Evolutionary conservation across 2,329 filamentous ascomycete genomes (phyloP).

Genomic region (Apiospora pterosperma): DNA sequence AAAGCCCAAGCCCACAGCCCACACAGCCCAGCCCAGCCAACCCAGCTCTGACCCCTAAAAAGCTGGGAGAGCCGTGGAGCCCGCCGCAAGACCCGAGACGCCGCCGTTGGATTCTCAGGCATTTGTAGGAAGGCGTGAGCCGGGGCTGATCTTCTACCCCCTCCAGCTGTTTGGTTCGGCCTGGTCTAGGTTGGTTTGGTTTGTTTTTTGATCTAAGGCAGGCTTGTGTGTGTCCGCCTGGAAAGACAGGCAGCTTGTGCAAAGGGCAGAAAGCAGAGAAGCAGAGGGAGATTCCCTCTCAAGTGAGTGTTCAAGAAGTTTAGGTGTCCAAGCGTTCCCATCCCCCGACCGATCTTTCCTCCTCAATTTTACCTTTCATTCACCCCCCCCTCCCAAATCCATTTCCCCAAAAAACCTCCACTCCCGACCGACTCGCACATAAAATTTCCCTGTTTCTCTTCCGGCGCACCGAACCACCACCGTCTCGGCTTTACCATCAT

Average conservation of each 20-base stretch:
- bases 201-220: neutral
- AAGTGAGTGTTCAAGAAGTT: neutral
- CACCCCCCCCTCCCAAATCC: conserved; percentile 4
- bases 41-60: conserved; percentile 1
- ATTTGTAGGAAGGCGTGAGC: conserved; percentile 2
- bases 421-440: conserved; percentile 27
- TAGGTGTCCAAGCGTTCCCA: conserved; percentile 3
- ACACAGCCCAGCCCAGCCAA: neutral
- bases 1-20: neutral
- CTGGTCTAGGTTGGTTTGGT: neutral
- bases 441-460: conserved; percentile 23
- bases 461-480: conserved; percentile 26
- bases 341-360: neutral
- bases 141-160: conserved; percentile 1
- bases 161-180: neutral
- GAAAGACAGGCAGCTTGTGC: neutral
- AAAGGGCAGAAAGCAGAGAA: neutral
- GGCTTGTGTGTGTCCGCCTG: neutral
- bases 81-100: conserved; percentile 5
- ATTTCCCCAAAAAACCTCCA: conserved; percentile 19
- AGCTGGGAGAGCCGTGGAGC: conserved; percentile 7
- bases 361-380: conserved; percentile 4
- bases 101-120: conserved; percentile 5
- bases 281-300: neutral
- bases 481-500: conserved; percentile 25